Conservation (phyloP, 2,329 filamentous ascomycete genomes). For the Raffaelea ambrosiae region DNA sequence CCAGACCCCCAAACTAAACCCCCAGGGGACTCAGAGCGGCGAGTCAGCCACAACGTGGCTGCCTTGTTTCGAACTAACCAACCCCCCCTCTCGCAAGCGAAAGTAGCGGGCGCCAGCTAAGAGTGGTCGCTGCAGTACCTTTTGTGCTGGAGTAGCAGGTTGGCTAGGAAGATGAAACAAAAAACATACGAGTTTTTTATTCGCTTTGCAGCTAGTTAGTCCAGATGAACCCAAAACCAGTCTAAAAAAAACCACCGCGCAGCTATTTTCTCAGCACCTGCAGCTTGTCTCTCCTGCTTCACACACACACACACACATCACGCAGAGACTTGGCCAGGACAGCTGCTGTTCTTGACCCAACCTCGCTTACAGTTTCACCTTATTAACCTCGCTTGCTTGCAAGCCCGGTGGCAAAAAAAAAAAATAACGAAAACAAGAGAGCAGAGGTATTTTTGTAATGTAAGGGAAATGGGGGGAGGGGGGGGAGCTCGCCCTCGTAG, state of each 20-base stretch:
- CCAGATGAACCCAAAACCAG: not conserved
- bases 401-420: not conserved
- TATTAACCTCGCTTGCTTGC: not conserved
- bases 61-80: too few species aligned
- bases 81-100: too few species aligned
- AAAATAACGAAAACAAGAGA: too few species aligned
- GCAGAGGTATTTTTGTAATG: too few species aligned
- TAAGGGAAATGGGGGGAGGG: too few species aligned
- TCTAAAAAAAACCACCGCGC: not conserved
- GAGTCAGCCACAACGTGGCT: too few species aligned
- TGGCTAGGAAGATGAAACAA: not conserved
- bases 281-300: not conserved
- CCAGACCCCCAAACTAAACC: too few species aligned
- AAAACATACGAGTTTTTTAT: not conserved
- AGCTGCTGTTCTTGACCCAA: not conserved
- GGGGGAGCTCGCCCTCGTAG: too few species aligned
- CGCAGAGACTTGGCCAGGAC: not conserved
- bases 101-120: too few species aligned
- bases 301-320: not conserved
- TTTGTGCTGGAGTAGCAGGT: too few species aligned
- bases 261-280: not conserved
- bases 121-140: too few species aligned
- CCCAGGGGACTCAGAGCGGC: too few species aligned
- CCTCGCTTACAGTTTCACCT: not conserved
- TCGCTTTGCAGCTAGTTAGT: not conserved